A percentile compares a stretch with the other conserved stretches of the same genome.
Conservation (phyloP, 345 rosid genomes). For the Cardamine resedifolia region DNA sequence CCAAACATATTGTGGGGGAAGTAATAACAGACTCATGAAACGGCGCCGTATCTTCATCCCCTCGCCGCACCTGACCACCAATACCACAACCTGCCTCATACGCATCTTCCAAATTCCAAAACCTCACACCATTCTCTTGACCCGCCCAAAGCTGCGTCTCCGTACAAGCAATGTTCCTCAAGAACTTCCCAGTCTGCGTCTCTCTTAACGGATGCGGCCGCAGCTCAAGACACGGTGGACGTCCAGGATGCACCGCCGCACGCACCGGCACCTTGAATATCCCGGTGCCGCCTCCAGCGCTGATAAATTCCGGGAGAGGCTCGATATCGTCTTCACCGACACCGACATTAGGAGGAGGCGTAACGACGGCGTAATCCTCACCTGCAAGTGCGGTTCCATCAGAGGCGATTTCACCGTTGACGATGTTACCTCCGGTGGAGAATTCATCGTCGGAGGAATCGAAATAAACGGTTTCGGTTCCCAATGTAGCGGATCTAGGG, state of each 20-base stretch:
- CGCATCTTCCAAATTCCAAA: constrained; percentile 65
- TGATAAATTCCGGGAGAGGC: constrained; percentile 61
- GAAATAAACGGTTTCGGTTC: constrained; percentile 38
- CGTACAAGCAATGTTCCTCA: constrained; percentile 83
- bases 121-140: constrained; percentile 77
- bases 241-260: constrained; percentile 68
- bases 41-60: constrained; percentile 97
- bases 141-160: constrained; percentile 91
- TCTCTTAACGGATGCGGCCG: constrained; percentile 93
- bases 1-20: constrained; percentile 70
- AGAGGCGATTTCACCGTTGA: not conserved
- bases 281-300: constrained; percentile 49
- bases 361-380: constrained; percentile 38
- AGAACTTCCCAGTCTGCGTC: constrained; percentile 80
- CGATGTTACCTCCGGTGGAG: constrained; percentile 29
- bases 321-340: constrained; percentile 29
- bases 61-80: constrained; percentile 65
- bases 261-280: constrained; percentile 63
- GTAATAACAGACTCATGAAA: constrained; percentile 74
- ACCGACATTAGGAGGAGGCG: constrained; percentile 22
- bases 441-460: constrained; percentile 56
- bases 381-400: not conserved
- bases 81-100: constrained; percentile 65
- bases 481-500: constrained; percentile 25
- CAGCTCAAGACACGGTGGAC: constrained; percentile 79